Evolutionary conservation across 2,329 filamentous ascomycete genomes (phyloP), one percentile per base, ranked within the genome.

Genomic region (Leptographium procerum): DNA sequence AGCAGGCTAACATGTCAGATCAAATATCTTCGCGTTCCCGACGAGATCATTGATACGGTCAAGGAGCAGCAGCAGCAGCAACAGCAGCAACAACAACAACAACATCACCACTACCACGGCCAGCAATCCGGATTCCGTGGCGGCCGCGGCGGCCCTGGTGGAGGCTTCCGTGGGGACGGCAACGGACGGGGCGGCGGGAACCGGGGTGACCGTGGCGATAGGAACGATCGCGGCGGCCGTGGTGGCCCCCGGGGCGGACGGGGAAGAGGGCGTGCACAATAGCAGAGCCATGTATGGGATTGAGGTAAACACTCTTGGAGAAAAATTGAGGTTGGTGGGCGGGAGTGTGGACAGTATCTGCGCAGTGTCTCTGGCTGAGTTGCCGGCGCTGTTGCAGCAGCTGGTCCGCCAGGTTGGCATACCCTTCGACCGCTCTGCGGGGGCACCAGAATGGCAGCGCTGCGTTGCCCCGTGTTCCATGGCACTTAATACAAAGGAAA

Each of bases 21-120:
- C 77, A 99, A 99, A 79, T 99, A 96, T 75, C 83, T 99, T 34
- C 86, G 92, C 66, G 89, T 99, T 3, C 91, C 92, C 56, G 92
- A 99, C 74, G 92, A 97, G 72, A 95, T 99, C 62, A 89, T 99
- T 73, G 92, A 97, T 64, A 74, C 90, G 45, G 91, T 94, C 28
- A 95, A 91, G 78, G 92, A 97, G 65, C 88, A 94, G 69, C 92
- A 97, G 72, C 87, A 89, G 69, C 81, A 80, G 63, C 85, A 89
- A 68, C 81, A 80, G 62, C 84, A 89, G 67, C 62, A 61, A 34
- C 40, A 43, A n/a, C 60, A 61, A 8, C 53, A 61, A 47, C 62
- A 61, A 43, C 56, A 62, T 28, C 58, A 63, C 52, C 57, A 64
- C 56, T 52, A 56, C 51, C 58, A 60, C 55, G 11, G 43, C 31